These are phyloP conservation scores for Ogataea hybrid DNA, from an alignment of 1,139 yeast genomes.

Conservation along the genomic window DNA sequence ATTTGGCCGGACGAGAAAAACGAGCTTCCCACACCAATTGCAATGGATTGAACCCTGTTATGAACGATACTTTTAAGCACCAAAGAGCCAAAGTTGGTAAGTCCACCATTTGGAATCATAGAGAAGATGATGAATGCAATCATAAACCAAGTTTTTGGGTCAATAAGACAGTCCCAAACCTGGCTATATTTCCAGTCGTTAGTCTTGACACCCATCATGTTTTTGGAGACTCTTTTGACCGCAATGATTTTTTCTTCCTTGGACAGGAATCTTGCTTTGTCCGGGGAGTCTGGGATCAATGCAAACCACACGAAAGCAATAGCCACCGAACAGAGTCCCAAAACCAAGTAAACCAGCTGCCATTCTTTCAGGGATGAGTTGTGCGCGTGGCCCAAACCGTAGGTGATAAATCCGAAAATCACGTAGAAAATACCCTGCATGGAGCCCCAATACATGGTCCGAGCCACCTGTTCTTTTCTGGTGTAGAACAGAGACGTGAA, in stretches of 20 bases:
- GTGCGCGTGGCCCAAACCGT: conserved; percentile 37
- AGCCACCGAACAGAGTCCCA: conserved; percentile 27
- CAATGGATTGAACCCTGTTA: conserved; percentile 11
- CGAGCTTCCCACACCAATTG: conserved; percentile 12
- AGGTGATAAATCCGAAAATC: conserved; percentile 27
- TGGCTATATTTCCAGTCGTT: conserved; percentile 29
- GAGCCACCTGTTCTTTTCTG: conserved; percentile 36
- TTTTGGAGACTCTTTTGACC: conserved; percentile 11
- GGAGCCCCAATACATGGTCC: conserved; percentile 36
- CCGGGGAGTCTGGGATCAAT: conserved; percentile 52
- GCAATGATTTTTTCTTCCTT: conserved; percentile 43
- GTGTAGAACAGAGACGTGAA: conserved; percentile 28
- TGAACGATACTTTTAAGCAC: conserved; percentile 12
- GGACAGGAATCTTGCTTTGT: conserved; percentile 50
- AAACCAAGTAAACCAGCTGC: conserved; percentile 27
- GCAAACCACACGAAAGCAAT: conserved; percentile 33
- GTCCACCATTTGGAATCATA: conserved; percentile 40
- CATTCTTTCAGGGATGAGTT: conserved; percentile 24
- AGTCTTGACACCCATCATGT: conserved; percentile 13
- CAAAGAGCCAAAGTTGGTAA: conserved; percentile 24
- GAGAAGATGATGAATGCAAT: conserved; percentile 34
- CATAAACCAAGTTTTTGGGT: conserved; percentile 33
- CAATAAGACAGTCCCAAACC: conserved; percentile 36
- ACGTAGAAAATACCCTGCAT: conserved; percentile 26
- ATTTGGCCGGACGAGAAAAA: conserved; percentile 18